phyloP scores from a whole-genome alignment of 306 rosid species.

The Psophocarpus tetragonolobus region DNA sequence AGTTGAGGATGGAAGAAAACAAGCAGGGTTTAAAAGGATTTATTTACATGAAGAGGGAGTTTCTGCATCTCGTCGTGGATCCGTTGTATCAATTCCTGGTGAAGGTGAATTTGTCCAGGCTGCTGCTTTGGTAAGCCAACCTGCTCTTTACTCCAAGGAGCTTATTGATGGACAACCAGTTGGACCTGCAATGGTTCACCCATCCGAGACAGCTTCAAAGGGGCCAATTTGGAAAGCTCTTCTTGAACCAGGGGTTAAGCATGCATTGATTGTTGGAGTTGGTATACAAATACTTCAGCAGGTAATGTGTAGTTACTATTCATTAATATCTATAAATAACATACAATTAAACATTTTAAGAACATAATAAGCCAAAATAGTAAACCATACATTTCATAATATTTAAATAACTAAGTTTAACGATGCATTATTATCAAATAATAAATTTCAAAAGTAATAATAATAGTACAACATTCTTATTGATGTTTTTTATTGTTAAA shows the following conservation, averaged over 20 bases:
- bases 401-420: too few relatives aligned
- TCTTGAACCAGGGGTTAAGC: constrained; percentile 79
- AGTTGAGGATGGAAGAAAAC: constrained; percentile 63
- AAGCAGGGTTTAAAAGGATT: constrained; percentile 80
- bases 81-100: constrained; percentile 74
- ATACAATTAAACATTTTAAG: too few relatives aligned
- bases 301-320: constrained; percentile 48
- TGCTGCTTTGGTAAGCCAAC: constrained; percentile 89
- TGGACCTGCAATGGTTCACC: constrained; percentile 91
- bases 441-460: too few relatives aligned
- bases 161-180: constrained; percentile 60
- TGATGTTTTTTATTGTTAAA: too few relatives aligned
- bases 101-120: constrained; percentile 85
- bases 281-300: constrained; percentile 89
- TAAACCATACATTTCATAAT: too few relatives aligned
- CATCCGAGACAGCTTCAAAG: constrained; percentile 65
- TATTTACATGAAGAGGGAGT: constrained; percentile 79
- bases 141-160: constrained; percentile 77
- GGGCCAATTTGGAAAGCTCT: constrained; percentile 73
- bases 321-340: too few relatives aligned
- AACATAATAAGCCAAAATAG: too few relatives aligned
- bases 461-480: too few relatives aligned
- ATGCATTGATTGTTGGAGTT: constrained; percentile 71
- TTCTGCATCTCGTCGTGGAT: constrained; percentile 74
- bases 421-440: too few relatives aligned